Base-by-base conservation (phyloP, 768 basidiomycete species). In the Trametes cingulata region DNA sequence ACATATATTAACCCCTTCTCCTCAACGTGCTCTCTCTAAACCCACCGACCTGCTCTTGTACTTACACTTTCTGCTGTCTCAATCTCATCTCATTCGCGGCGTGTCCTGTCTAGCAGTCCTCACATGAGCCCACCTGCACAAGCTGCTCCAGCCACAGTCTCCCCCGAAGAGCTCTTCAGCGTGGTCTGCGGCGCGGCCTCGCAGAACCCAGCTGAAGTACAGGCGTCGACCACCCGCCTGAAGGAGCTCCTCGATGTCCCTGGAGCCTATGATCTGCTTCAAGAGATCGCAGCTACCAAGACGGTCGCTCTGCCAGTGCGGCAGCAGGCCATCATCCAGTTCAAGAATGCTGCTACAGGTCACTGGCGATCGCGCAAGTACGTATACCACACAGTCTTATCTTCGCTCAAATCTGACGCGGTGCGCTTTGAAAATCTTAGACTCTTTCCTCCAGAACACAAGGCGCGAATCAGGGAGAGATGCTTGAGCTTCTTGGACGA, bases 351-450 rank as follows among this genome's bases (percentile, higher is more conserved):
- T 1, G 87, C 86, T 2, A 71, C 86, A 3, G 75, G 75, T 49
- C 87, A 91, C 67, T 96, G 94, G 94, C 80, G 82, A 69, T 87
- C 86, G 33, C 76, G 86, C 75, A 91, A 85, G 92, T 91, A 64
- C 69, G 82, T 68, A 20, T 65, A 76, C 64, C 22, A 17, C 49
- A 36, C 37, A 45, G 6, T 1, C 20, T 36, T 13, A 2, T 20
- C 12, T 24, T 2, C 7, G 9, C 19, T 33, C 13, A 8, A 20
- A 20, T 15, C 10, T 24, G 24, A 12, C 6, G 2, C 10, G 20
- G 22, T 17, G 22, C 14, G 13, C 12, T 19, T 37, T 51, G 24
- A 4, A 9, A 12, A 4, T 5, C 8, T 6, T 66, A 94, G 90
- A 69, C 76, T 88, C 27, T 78, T 92, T 54, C 81, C 83, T 13